Evolutionary conservation across 2,329 filamentous ascomycete species (phyloP), one percentile per base, ranked within the genome.

Genomic region (Rutstroemia sp.): DNA sequence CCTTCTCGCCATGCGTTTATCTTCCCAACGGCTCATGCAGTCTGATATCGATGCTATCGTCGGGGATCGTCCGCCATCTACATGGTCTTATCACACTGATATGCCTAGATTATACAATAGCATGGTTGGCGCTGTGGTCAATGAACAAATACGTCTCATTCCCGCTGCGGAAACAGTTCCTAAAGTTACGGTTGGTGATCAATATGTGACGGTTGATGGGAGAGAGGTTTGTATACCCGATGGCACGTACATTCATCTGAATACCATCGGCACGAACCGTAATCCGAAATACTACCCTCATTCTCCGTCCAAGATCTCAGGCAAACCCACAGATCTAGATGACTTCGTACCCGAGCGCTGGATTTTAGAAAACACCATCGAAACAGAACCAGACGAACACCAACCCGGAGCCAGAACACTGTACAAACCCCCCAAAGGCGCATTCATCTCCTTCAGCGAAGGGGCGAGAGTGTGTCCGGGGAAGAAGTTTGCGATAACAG

Each of bases 331-430:
- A 38, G 58, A 63, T 57, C 25, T 63, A 46, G 48, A 58, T 44
- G 71, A 76, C 47, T 84, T 82, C 67, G 72, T 76, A 41, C 80
- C 81, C 0, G 78, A 82, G 63, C 74, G 81, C 42, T 84, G 81
- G 81, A 68, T 84, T 8, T 19, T 46, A 1, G 25, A 7, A 8
- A 44, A 39, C 8, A 23, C 45, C 3, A 45, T 17, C 7, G 45
- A 44, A 2, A 17, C 48, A 12, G 38, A 47, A 34, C 39, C 39
- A 19, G n/a, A 44, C 2, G 47, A 46, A 21, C 37, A 44, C 9
- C 41, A 51, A 23, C 6, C n/a, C n/a, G 42, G 23, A 45, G 42
- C n/a, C 14, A 51, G 25, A 8, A 64, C 48, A 51, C 65, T 58
- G 58, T 68, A 58, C 51, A 61, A 27, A 57, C 70, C 58, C 52